Conservation (phyloP, 371 early-diverging fungal species). For the Rhizomucor pusillus region DNA sequence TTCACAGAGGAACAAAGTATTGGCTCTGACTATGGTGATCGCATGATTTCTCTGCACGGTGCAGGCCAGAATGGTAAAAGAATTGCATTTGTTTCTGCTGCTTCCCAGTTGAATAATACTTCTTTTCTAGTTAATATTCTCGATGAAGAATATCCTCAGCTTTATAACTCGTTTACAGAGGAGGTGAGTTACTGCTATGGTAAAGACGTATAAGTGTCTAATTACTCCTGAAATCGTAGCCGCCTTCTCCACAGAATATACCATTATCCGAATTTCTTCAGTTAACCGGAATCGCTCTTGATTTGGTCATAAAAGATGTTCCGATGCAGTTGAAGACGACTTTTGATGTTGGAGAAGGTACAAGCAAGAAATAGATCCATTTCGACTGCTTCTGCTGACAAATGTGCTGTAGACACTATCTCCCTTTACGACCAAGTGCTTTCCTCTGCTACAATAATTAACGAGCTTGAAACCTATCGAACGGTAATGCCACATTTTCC, state of each 20-base stretch:
- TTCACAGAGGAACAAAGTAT: slow-evolving; percentile 8
- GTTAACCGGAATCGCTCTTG: slow-evolving; percentile 4
- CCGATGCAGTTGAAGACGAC: too few species aligned
- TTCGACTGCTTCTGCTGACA: background rate
- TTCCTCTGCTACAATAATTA: background rate
- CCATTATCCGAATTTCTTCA: slow-evolving; percentile 10
- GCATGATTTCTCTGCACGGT: background rate
- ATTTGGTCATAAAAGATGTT: too few species aligned
- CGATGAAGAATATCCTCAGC: slow-evolving; percentile 12
- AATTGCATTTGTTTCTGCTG: background rate
- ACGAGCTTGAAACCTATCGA: background rate
- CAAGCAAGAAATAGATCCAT: background rate
- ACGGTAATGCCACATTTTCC: background rate
- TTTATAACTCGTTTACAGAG: slow-evolving; percentile 9
- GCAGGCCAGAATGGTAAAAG: slow-evolving; percentile 1
- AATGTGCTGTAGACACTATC: background rate
- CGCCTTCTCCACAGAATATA: slow-evolving; percentile 2
- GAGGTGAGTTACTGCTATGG: background rate
- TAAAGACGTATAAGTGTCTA: background rate
- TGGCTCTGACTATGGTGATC: slow-evolving; percentile 15
- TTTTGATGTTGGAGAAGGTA: too few species aligned
- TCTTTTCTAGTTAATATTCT: slow-evolving; percentile 4
- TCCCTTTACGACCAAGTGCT: background rate
- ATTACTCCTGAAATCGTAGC: too few species aligned
- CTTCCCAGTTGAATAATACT: background rate